phyloP scores from a whole-genome alignment of 805 yeast genomes.

The Suhomyces pyralidae region DNA sequence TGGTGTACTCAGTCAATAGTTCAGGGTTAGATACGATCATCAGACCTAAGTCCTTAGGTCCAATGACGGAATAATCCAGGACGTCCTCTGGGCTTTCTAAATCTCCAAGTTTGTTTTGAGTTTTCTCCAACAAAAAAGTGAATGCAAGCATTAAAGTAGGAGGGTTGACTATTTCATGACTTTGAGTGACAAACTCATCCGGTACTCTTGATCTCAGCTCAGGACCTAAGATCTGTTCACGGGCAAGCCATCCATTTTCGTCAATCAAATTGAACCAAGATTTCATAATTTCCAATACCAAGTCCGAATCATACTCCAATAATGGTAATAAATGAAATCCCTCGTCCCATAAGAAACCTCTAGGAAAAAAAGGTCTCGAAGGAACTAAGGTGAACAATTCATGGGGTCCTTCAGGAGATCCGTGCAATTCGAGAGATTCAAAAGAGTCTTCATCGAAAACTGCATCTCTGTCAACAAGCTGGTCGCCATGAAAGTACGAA shows the following conservation, averaged over 20 bases:
- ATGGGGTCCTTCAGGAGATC: conserved; percentile 69
- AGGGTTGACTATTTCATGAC: conserved; percentile 89
- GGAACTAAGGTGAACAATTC: conserved; percentile 84
- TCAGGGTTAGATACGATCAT: conserved; percentile 57
- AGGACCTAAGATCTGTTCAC: conserved; percentile 90
- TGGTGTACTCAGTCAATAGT: conserved; percentile 56
- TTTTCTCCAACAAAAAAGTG: conserved; percentile 48
- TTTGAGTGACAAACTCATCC: conserved; percentile 74
- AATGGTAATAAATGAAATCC: conserved; percentile 90
- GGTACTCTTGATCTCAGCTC: conserved; percentile 92
- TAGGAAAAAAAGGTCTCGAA: conserved; percentile 88
- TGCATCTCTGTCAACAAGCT: conserved; percentile 72
- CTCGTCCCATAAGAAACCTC: conserved; percentile 99
- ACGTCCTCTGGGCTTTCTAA: conserved; percentile 28
- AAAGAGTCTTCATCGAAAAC: conserved; percentile 68
- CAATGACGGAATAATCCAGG: conserved; percentile 5
- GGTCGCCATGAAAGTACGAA: conserved; percentile 83
- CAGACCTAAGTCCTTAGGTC: conserved; percentile 39
- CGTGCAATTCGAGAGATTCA: conserved; percentile 49
- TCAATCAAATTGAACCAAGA: conserved; percentile 89
- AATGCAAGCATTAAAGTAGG: conserved; percentile 85
- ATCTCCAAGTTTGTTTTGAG: conserved; percentile 17
- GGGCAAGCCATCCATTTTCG: conserved; percentile 92
- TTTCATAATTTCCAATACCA: conserved; percentile 72
- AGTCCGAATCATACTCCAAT: conserved; percentile 76